A percentile compares a stretch with the other conserved stretches of the same genome.
Evolutionary conservation across 2,329 filamentous ascomycete genomes (phyloP).

Genomic region (Zopfia rhizophila): DNA sequence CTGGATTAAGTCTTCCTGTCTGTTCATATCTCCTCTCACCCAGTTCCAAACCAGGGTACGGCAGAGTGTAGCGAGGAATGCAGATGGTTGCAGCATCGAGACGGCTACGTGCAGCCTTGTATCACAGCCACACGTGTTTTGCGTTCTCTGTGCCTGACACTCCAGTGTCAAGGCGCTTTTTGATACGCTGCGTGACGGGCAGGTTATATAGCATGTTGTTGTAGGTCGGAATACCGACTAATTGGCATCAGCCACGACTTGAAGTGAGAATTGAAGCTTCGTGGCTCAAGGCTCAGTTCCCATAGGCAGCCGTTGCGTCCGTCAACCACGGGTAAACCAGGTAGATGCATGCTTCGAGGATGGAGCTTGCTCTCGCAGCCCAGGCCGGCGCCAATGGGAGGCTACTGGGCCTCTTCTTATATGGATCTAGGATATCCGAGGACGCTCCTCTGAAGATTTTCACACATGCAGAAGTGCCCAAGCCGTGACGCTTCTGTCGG

Average conservation of each 20-base stretch:
- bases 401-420: constrained; percentile 22
- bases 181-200: constrained; percentile 13
- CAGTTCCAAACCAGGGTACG: constrained; percentile 5
- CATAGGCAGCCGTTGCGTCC: constrained; percentile 29
- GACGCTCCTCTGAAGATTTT: constrained; percentile 21
- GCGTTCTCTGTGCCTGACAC: constrained; percentile 31
- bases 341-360: constrained; percentile 33
- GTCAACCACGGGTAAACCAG: constrained; percentile 23
- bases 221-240: constrained; percentile 30
- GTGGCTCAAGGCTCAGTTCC: constrained; percentile 28
- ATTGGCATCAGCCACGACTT: constrained; percentile 44
- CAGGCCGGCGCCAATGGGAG: constrained; percentile 30
- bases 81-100: constrained; percentile 29
- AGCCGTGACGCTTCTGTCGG: constrained; percentile 13
- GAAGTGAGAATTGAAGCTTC: constrained; percentile 19
- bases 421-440: constrained; percentile 12
- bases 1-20: neutral
- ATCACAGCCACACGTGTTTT: constrained; percentile 37
- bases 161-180: neutral
- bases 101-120: constrained; percentile 23
- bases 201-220: constrained; percentile 16
- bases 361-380: constrained; percentile 24
- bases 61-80: constrained; percentile 18
- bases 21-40: neutral
- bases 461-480: constrained; percentile 40